Evolutionary conservation across 768 basidiomycete species (phyloP), one percentile per base, ranked within the genome.

Genomic region (Sutorius australiensis): DNA sequence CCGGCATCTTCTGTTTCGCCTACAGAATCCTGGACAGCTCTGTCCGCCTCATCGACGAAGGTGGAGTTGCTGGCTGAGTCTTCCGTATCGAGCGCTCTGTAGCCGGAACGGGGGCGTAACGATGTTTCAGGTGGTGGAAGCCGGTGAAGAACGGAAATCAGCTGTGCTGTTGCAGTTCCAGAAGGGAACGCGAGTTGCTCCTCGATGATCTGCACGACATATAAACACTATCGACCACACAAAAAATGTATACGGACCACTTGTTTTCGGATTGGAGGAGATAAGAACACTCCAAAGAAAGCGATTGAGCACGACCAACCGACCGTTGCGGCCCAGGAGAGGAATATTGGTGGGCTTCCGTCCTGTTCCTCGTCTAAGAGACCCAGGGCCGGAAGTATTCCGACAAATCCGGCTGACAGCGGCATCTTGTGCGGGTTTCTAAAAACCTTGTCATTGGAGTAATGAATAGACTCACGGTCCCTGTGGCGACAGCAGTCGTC

Each of bases 261-360:
- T 83, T 97, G 94, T 65, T 91, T 90, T 43, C 95, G 83, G 28
- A 98, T 80, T 7, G 95, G 95, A 14, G 94, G 92, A 2, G 95
- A 95, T 38, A 98, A 77, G 69, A 98, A 95, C n/a, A 98, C 95
- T 82, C 95, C 95, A 71, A 98, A 98, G 74, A 94, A 98, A 5
- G 95, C 95, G 27, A 95, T 80, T 6, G 87, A 90, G 56, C 83
- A 85, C 11, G 91, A 94, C 95, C 95, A 98, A 5, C 78, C 81
- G 19, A 94, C 74, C 19, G 91, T 80, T 28, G 82, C 77, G 17
- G 81, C 55, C 84, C 86, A 94, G 8, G 84, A 81, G 37, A 98
- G 74, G 54, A 79, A 73, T 13, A 98, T 79, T 2, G 94, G 86
- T 1, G 80, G 79, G 8, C 83, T 77, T 9, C 92, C 92, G 59